phyloP scores from a whole-genome alignment of 2,329 filamentous ascomycete species.

The Calonectria fujianensis region DNA sequence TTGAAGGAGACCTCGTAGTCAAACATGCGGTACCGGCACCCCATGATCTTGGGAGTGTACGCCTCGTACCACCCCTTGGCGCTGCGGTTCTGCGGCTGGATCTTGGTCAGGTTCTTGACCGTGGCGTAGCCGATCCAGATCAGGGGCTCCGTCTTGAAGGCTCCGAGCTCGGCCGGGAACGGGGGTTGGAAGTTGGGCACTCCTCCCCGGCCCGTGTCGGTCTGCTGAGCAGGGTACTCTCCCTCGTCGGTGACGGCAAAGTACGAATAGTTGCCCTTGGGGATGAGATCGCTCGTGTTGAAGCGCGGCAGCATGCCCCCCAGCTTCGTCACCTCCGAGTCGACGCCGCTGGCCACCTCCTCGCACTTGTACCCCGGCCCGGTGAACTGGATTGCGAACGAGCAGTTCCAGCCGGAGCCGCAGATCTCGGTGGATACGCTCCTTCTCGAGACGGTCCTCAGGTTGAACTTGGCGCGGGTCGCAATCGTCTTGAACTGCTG shows the following conservation, averaged over 20 bases:
- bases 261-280: constrained; percentile 50
- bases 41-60: constrained; percentile 54
- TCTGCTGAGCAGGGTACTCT: constrained; percentile 49
- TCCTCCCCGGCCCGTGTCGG: constrained; percentile 35
- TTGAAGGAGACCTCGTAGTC: constrained; percentile 51
- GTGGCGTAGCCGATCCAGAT: constrained; percentile 53
- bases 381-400: constrained; percentile 47
- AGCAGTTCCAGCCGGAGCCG: constrained; percentile 53
- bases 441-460: constrained; percentile 47
- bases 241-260: constrained; percentile 46
- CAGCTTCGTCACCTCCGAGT: constrained; percentile 43
- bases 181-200: constrained; percentile 42
- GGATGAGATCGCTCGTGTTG: constrained; percentile 45
- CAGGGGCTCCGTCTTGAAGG: constrained; percentile 51
- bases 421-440: constrained; percentile 47
- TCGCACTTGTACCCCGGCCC: constrained; percentile 51
- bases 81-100: constrained; percentile 40
- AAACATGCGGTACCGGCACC: constrained; percentile 52
- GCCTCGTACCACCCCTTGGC: constrained; percentile 47
- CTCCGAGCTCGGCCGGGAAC: constrained; percentile 49
- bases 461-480: constrained; percentile 45
- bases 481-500: constrained; percentile 47
- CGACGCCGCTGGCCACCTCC: constrained; percentile 42
- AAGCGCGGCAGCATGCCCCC: constrained; percentile 47
- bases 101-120: constrained; percentile 45